These are phyloP conservation scores for Cordyceps tenuipes DNA, from an alignment of 2,329 filamentous ascomycete species.

Conservation along the genomic window DNA sequence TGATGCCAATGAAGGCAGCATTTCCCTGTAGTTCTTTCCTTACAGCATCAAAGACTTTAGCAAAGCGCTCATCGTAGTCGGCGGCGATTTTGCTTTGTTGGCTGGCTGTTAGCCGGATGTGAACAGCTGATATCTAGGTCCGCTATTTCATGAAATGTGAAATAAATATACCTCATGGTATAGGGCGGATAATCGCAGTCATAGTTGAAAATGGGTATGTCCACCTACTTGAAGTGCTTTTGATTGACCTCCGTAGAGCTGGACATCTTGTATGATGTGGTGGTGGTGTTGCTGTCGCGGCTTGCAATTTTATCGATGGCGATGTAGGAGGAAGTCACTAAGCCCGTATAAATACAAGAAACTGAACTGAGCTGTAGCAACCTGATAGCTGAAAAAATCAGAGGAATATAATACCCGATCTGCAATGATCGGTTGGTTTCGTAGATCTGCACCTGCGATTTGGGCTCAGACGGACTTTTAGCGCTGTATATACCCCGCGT, in stretches of 20 bases:
- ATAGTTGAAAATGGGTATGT: not conserved
- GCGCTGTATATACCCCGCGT: conserved; percentile 2
- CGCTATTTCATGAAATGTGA: not conserved
- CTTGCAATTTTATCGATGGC: not conserved
- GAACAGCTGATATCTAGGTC: not conserved
- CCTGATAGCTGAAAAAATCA: not conserved
- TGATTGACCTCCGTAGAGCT: conserved; percentile 28
- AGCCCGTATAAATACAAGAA: not conserved
- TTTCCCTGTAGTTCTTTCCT: conserved; percentile 43
- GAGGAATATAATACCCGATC: not conserved
- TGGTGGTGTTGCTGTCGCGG: not conserved
- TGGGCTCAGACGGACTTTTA: not conserved
- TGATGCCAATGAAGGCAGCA: conserved; percentile 52
- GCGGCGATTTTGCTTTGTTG: conserved; percentile 21
- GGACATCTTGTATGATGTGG: conserved; percentile 20
- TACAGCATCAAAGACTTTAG: conserved; percentile 45
- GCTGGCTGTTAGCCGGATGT: not conserved
- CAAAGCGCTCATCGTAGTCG: conserved; percentile 43
- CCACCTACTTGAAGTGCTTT: conserved; percentile 35
- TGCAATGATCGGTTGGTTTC: not conserved
- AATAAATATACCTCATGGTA: not conserved
- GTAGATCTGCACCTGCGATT: not conserved
- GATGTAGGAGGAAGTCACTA: not conserved
- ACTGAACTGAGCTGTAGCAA: too few relatives aligned
- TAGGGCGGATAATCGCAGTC: too few relatives aligned